Evolutionary conservation across 768 basidiomycete genomes (phyloP), one percentile per base, ranked within the genome.

Genomic region (Mycena metata): DNA sequence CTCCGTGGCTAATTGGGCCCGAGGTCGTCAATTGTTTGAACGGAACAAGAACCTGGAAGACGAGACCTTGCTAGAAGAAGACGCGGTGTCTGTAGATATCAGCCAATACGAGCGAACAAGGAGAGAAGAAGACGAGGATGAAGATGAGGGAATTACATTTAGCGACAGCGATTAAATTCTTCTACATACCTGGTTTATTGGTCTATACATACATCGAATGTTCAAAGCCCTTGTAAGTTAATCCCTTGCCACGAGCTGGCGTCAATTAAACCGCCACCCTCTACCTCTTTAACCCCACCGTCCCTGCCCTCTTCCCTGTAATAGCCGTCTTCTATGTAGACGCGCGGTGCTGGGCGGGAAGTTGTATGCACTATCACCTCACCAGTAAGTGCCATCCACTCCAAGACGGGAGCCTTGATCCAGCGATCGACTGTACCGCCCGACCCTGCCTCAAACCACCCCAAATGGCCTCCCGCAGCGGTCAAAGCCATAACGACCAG

Each of bases 1-100:
- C 5, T 35, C 12, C 30, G 19, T 36, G 49, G 73, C 39, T 54
- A 26, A 60, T 35, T 47, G 9, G 43, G 21, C 66, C 59, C n/a
- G 71, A 97, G 97, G 97, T 30, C 90, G 95, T 24, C 96, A 98
- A 81, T 81, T 98, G 50, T 99, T 99, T 79, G 95, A 97, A 80
- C 88, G 89, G 43, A 90, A 95, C 76, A 88, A 83, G 64, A 88
- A 88, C 72, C 83, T 96, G 39, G 91, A 94, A 52, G 97, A 98
- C 61, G 93, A 94, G 70, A 85, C 80, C 16, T 83, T 96, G 42
- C 79, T 91, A 75, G 96, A 98, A 78, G 97, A 96, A 76, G 96
- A 90, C 26, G 87, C 89, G 0, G 89, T 92, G 60, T 94, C 93
- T 23, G 94, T 99, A 57, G 96, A 98, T 77, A 79, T 94, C 74